Conservation (phyloP, 2,329 filamentous ascomycete species). For the Sporothrix brunneoviolacea region DNA sequence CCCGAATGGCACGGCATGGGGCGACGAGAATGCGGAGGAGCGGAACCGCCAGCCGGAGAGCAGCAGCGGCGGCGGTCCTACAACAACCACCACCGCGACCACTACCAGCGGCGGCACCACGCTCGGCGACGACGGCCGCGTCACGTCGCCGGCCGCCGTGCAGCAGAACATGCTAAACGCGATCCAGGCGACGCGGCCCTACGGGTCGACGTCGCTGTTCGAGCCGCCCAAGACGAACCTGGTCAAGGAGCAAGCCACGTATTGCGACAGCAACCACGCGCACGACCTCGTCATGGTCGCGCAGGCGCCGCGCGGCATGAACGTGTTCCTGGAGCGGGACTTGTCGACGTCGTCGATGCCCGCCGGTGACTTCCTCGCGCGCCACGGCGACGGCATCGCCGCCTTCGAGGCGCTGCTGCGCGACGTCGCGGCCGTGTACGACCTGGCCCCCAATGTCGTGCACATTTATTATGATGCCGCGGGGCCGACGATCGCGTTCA, state of each 20-base stretch:
- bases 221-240: conserved; percentile 62
- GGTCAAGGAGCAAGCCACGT: conserved; percentile 75
- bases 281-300: conserved; percentile 67
- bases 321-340: conserved; percentile 66
- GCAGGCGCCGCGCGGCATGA: conserved; percentile 63
- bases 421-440: conserved; percentile 67
- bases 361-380: conserved; percentile 50
- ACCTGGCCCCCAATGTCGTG: conserved; percentile 58
- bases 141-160: conserved; percentile 54
- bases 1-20: conserved; percentile 18
- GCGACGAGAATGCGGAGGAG: background rate
- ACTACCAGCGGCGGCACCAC: too few species aligned
- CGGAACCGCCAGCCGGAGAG: background rate
- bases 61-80: background rate
- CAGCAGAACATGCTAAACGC: conserved; percentile 71
- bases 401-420: conserved; percentile 62
- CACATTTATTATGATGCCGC: conserved; percentile 82
- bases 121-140: conserved; percentile 40
- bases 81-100: background rate
- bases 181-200: conserved; percentile 68
- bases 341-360: conserved; percentile 41
- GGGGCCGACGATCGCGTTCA: conserved; percentile 87
- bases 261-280: conserved; percentile 72
- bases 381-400: conserved; percentile 58
- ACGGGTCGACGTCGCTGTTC: conserved; percentile 69